phyloP scores from a whole-genome alignment of 1,284 basidiomycete genomes.

The Vanrija sp. region DNA sequence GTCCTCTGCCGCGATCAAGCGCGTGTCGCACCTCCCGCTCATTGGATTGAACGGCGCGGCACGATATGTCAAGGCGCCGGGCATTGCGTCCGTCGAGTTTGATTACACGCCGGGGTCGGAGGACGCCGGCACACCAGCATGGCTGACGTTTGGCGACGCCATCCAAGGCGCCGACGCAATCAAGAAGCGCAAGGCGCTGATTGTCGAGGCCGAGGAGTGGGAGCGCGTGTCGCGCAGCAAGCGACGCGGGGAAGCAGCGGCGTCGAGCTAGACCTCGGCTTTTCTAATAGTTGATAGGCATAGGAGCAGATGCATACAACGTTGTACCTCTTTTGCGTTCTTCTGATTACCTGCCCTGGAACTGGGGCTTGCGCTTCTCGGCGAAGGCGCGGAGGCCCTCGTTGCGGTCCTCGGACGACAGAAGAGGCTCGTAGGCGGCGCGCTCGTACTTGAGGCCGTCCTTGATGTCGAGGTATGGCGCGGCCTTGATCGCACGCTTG shows the following conservation, averaged over 20 bases:
- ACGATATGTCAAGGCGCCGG: slow-evolving; percentile 7
- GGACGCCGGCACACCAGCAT: neutral
- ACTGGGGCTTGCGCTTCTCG: slow-evolving; percentile 78
- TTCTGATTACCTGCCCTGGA: slow-evolving; percentile 58
- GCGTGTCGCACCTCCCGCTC: slow-evolving; percentile 33
- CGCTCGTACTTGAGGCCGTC: slow-evolving; percentile 83
- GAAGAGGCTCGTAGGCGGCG: slow-evolving; percentile 76
- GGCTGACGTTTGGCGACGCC: slow-evolving; percentile 15
- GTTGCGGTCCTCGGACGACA: slow-evolving; percentile 70
- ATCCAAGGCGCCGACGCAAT: slow-evolving; percentile 14
- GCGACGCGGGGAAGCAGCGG: neutral
- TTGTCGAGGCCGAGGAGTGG: slow-evolving; percentile 45
- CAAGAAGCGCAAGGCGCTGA: slow-evolving; percentile 13
- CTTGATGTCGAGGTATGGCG: slow-evolving; percentile 70
- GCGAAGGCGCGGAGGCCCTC: slow-evolving; percentile 87
- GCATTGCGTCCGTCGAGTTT: slow-evolving; percentile 44
- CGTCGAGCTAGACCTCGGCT: neutral
- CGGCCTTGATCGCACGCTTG: slow-evolving; percentile 79
- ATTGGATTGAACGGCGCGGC: slow-evolving; percentile 17
- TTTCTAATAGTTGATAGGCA: neutral
- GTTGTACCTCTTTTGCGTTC: slow-evolving; percentile 16
- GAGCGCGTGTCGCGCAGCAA: slow-evolving; percentile 23
- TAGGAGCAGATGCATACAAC: slow-evolving; percentile 26
- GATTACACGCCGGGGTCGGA: slow-evolving; percentile 22
- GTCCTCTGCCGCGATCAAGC: slow-evolving; percentile 13